Conservation (phyloP, 768 basidiomycete genomes). For the Mycena floridula region DNA sequence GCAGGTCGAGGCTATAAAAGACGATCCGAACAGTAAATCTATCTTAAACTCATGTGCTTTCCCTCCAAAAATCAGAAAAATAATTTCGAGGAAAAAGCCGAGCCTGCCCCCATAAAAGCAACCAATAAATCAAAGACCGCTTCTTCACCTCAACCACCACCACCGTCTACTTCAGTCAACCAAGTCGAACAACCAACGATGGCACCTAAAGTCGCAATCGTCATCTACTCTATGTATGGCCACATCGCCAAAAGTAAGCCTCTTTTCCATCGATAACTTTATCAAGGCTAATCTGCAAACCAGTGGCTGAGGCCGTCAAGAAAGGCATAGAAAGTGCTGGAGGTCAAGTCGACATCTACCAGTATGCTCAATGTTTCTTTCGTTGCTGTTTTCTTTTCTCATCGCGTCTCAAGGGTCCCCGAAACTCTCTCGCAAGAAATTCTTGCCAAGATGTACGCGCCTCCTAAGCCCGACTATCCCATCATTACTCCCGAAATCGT, state of each 20-base stretch:
- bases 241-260: constrained; percentile 63
- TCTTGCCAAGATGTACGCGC: constrained; percentile 63
- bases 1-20: no score
- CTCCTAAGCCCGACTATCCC: constrained; percentile 68
- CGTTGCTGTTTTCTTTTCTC: no score
- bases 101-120: no score
- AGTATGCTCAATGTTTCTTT: constrained; percentile 33
- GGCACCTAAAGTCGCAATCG: constrained; percentile 62
- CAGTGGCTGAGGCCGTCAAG: constrained; percentile 59
- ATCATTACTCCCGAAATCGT: constrained; percentile 47
- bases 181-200: no score
- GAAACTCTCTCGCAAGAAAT: constrained; percentile 75
- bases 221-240: constrained; percentile 72
- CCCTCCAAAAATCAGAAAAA: no score
- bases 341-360: constrained; percentile 45
- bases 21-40: no score
- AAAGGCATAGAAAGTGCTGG: constrained; percentile 41
- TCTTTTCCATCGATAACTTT: background rate
- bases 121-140: no score
- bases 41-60: no score
- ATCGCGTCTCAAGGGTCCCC: constrained; percentile 39
- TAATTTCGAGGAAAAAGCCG: no score
- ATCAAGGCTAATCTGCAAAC: constrained; percentile 1
- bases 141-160: no score
- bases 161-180: no score